Evolutionary conservation across 2,329 filamentous ascomycete species (phyloP).

Genomic region (Arthrobotrys musiformis): DNA sequence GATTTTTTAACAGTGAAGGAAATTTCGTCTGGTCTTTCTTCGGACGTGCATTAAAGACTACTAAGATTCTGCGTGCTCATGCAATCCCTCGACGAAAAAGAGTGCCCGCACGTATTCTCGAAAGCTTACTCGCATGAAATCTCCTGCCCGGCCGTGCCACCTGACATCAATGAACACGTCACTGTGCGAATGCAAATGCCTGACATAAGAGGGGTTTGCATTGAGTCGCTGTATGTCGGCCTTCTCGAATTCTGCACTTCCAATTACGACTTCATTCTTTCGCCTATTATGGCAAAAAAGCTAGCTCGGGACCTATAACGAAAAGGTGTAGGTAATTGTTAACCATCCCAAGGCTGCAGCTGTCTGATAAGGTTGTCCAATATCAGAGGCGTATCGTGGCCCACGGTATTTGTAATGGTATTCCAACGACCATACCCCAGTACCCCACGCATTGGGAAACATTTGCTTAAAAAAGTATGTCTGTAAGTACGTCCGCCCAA

Average conservation of each 20-base stretch:
- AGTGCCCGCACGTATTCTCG: slow-evolving; percentile 23
- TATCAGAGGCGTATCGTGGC: neutral
- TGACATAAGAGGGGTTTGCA: slow-evolving; percentile 13
- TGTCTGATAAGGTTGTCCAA: no score
- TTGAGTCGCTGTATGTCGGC: slow-evolving; percentile 17
- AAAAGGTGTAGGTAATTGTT: slow-evolving; percentile 9
- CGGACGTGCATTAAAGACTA: slow-evolving; percentile 28
- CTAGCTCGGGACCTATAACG: neutral
- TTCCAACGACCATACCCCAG: neutral
- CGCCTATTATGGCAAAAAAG: slow-evolving; percentile 1
- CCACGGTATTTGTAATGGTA: slow-evolving; percentile 33
- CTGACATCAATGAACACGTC: slow-evolving; percentile 53
- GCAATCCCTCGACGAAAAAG: slow-evolving; percentile 30
- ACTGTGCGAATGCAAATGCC: slow-evolving; percentile 39
- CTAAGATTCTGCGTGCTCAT: slow-evolving; percentile 10
- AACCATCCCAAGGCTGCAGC: neutral
- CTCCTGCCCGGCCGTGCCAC: slow-evolving; percentile 33
- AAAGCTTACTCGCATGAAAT: slow-evolving; percentile 32
- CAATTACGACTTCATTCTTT: slow-evolving; percentile 5
- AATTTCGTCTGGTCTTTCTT: slow-evolving; percentile 41
- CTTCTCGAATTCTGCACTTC: neutral
- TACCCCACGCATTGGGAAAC: slow-evolving; percentile 27
- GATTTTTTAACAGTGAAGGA: neutral
- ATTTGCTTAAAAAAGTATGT: neutral
- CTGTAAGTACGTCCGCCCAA: no score